These are phyloP conservation scores for Hymenotorrendiella dingleyae DNA, from an alignment of 2,329 filamentous ascomycete species.

Conservation along the genomic window DNA sequence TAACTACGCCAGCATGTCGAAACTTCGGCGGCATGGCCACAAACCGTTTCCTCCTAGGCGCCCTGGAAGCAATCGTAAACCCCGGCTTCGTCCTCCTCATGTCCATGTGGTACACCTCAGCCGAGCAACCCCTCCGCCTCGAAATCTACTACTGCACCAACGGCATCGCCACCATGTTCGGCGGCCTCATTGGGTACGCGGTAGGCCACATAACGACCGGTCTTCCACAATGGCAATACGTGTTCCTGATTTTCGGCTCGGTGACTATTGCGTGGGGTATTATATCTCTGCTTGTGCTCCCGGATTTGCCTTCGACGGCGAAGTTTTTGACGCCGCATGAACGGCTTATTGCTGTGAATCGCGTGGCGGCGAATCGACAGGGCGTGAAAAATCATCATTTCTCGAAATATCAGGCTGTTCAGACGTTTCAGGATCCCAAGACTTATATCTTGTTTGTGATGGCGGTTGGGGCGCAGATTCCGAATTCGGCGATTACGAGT, in stretches of 20 bases:
- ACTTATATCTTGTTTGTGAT: constrained; percentile 38
- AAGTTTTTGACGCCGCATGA: constrained; percentile 34
- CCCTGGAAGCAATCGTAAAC: constrained; percentile 49
- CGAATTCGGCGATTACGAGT: constrained; percentile 50
- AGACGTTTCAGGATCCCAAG: constrained; percentile 38
- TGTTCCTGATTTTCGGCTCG: constrained; percentile 54
- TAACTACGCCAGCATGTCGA: constrained; percentile 27
- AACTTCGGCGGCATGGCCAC: constrained; percentile 40
- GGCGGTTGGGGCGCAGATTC: constrained; percentile 46
- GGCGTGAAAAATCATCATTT: constrained; percentile 47
- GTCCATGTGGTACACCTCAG: constrained; percentile 35
- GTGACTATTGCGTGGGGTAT: constrained; percentile 38
- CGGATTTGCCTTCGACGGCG: constrained; percentile 43
- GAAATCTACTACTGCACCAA: constrained; percentile 36
- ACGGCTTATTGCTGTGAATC: constrained; percentile 41
- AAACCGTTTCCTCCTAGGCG: constrained; percentile 36
- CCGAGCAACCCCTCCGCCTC: constrained; percentile 34
- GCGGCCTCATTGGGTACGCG: constrained; percentile 39
- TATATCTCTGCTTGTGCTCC: constrained; percentile 39
- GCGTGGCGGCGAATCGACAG: constrained; percentile 49
- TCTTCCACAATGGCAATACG: constrained; percentile 48
- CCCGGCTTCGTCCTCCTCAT: constrained; percentile 39
- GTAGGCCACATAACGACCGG: constrained; percentile 52
- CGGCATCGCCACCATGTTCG: constrained; percentile 41
- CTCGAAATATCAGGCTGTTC: constrained; percentile 42